Base-by-base conservation (phyloP, 352 stramenopile species). In the Pythium diclinum region DNA sequence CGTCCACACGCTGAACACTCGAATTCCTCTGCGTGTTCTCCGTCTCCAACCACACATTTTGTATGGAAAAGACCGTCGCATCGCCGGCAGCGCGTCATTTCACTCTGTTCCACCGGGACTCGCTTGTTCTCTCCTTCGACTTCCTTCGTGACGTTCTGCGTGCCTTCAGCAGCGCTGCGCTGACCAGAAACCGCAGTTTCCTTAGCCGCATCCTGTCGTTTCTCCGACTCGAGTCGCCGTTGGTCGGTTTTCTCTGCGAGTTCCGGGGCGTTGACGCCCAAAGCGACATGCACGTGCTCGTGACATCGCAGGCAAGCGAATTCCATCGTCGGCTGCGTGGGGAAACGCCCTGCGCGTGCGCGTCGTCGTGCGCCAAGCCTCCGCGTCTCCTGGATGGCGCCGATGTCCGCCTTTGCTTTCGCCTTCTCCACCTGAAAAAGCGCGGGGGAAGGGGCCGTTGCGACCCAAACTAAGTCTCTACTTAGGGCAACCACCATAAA, bases 221-320 rank as follows among this genome's bases (percentile, higher is more conserved):
- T 44, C 13, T 19, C 5, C 32, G 16, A 40, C 28, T 23, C 8
- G 7, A 30, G 16, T 13, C 34, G 47, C 47, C 16, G 59, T 57
- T 59, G 47, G 38, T 17, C 47, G 32, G 38, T 25, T 52, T 60
- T 59, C 44, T 66, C 48, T 0, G 44, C 33, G 28, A 61, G 30
- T 65, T 68, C 38, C 11, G 6, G 2, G 23, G 16, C 42, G 32
- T 57, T 63, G 9, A 21, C 23, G 46, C 56, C 68, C 9, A 75
- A 56, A 21, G 60, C 25, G 25, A 75, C 68, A 40, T 49, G 54
- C 34, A 75, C 63, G 47, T 58, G 60, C 32, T 64, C 63, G 59
- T 32, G 63, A 57, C 68, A 75, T 56, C 63, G 48, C 60, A 75
- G 55, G 63, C 68, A 75, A 55, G 61, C 68, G 23, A 75, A 75